Evolutionary conservation across 306 rosid species (phyloP).

Genomic region (Cucurbita argyrosperma): DNA sequence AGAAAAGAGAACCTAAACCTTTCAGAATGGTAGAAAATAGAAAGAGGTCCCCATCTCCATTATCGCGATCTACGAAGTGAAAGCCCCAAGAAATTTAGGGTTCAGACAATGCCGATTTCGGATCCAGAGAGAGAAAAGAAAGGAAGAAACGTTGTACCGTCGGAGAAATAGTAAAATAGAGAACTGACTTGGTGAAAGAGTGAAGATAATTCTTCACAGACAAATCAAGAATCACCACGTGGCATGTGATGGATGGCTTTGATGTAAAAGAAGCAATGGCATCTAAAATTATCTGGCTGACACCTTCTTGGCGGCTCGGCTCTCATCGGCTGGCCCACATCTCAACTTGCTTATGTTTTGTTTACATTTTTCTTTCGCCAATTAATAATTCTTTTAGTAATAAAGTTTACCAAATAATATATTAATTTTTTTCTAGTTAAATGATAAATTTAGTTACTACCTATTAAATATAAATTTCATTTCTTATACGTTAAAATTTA

Average conservation of each 20-base stretch:
- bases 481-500: too few species aligned
- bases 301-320: not conserved
- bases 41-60: conserved; percentile 5
- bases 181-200: not conserved
- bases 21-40: conserved; percentile 7
- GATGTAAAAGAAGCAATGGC: not conserved
- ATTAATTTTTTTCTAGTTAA: too few species aligned
- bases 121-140: conserved; percentile 7
- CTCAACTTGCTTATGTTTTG: not conserved
- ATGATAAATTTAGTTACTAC: too few species aligned
- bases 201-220: not conserved
- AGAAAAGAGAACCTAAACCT: not conserved
- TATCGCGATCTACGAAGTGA: not conserved
- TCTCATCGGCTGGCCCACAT: not conserved
- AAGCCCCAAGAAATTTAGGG: conserved; percentile 4
- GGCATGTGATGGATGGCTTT: not conserved
- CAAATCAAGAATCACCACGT: not conserved
- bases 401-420: too few species aligned
- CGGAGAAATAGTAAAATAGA: not conserved
- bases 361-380: not conserved
- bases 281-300: not conserved
- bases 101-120: conserved; percentile 4
- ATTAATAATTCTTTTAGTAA: too few species aligned
- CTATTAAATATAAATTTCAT: too few species aligned
- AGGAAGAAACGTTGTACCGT: not conserved